A percentile compares a stretch with the other conserved stretches of the same genome.
Evolutionary conservation across 768 basidiomycete genomes (phyloP).

Genomic region (Trametes elegans): DNA sequence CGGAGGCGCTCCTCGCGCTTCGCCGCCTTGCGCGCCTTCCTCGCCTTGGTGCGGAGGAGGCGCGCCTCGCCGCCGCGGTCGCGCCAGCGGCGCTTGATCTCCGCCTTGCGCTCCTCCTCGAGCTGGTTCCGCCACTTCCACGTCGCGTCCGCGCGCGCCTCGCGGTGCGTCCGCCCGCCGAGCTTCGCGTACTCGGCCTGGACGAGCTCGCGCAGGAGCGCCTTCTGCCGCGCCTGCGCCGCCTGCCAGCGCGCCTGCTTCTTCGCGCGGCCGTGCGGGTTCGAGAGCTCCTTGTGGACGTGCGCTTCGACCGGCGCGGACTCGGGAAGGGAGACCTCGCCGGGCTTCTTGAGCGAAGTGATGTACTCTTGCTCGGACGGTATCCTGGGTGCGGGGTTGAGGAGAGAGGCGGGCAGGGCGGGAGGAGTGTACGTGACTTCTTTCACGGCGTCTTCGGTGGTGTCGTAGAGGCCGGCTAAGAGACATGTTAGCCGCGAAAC

Average conservation of each 20-base stretch:
- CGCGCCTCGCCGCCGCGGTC: slow-evolving; percentile 33
- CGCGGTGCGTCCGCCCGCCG: slow-evolving; percentile 57
- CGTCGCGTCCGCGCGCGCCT: slow-evolving; percentile 70
- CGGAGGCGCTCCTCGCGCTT: slow-evolving; percentile 23
- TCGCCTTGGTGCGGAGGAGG: slow-evolving; percentile 22
- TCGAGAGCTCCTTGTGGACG: slow-evolving; percentile 68
- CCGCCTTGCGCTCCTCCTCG: slow-evolving; percentile 54
- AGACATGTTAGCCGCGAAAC: not conserved
- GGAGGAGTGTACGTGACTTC: slow-evolving; percentile 74
- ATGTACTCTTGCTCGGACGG: slow-evolving; percentile 50
- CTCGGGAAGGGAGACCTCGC: slow-evolving; percentile 44
- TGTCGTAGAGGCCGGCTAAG: slow-evolving; percentile 63
- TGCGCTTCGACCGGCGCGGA: slow-evolving; percentile 63
- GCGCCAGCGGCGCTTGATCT: slow-evolving; percentile 57
- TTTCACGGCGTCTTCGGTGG: slow-evolving; percentile 54
- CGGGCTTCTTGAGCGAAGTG: slow-evolving; percentile 45
- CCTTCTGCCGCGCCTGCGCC: slow-evolving; percentile 44
- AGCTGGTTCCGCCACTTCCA: slow-evolving; percentile 70
- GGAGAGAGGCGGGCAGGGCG: slow-evolving; percentile 35
- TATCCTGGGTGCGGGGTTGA: slow-evolving; percentile 31
- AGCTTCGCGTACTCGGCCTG: slow-evolving; percentile 46
- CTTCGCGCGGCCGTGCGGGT: slow-evolving; percentile 81
- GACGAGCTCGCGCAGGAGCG: slow-evolving; percentile 52
- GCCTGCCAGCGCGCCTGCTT: slow-evolving; percentile 76
- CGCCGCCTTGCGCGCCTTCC: slow-evolving; percentile 31